phyloP scores from a whole-genome alignment of 2,329 filamentous ascomycete species.

The Fusarium oxysporum region DNA sequence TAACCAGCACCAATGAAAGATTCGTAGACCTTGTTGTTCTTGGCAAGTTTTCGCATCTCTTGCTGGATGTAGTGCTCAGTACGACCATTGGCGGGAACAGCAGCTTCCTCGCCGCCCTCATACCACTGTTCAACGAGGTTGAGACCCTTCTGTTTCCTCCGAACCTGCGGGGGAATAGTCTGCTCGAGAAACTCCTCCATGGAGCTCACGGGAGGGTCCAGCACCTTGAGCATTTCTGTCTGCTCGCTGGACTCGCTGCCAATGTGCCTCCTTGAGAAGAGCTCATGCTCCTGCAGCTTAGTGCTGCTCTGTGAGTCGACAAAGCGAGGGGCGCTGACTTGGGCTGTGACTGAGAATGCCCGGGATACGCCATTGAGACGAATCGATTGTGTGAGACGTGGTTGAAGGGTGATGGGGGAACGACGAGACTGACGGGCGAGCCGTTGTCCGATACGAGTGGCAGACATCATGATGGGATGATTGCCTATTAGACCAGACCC shows the following conservation, averaged over 20 bases:
- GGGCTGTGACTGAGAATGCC: conserved; percentile 32
- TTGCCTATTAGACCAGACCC: conserved; percentile 13
- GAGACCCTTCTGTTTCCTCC: conserved; percentile 43
- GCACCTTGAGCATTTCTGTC: conserved; percentile 80
- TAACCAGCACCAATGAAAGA: conserved; percentile 91
- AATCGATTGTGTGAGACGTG: conserved; percentile 32
- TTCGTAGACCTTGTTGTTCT: conserved; percentile 57
- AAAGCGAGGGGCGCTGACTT: conserved; percentile 34
- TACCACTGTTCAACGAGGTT: conserved; percentile 48
- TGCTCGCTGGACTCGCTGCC: conserved; percentile 77
- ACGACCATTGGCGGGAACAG: conserved; percentile 41
- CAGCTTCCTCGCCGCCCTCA: conserved; percentile 36
- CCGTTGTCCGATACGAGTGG: conserved; percentile 45
- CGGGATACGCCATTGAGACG: conserved; percentile 24
- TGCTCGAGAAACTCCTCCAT: conserved; percentile 87
- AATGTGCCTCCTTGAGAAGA: conserved; percentile 85
- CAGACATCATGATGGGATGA: conserved; percentile 41
- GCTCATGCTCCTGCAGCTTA: conserved; percentile 42
- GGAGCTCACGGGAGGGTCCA: conserved; percentile 78
- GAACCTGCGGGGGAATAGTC: conserved; percentile 82
- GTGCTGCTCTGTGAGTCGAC: conserved; percentile 34
- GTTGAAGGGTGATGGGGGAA: conserved; percentile 31
- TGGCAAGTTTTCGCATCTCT: conserved; percentile 69
- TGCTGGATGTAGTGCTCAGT: conserved; percentile 47
- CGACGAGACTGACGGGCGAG: conserved; percentile 42